phyloP scores from a whole-genome alignment of 2,329 filamentous ascomycete genomes.

The Colletotrichum cordylinicola region DNA sequence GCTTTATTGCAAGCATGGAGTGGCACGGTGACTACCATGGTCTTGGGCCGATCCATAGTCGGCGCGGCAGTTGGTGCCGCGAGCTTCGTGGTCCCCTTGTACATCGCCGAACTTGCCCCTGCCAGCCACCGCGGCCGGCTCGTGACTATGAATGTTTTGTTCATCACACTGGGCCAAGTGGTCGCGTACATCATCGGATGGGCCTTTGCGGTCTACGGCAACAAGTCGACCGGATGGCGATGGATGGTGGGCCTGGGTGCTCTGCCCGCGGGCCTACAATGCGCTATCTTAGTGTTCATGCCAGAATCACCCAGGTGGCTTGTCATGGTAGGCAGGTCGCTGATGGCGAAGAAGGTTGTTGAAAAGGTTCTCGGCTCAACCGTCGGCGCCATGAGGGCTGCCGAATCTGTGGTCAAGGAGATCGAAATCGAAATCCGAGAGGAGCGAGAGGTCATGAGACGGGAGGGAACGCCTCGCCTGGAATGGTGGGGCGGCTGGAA shows the following conservation, averaged over 20 bases:
- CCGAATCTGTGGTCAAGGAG: conserved; percentile 66
- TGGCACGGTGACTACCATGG: conserved; percentile 66
- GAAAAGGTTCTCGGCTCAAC: conserved; percentile 64
- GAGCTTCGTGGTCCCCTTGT: conserved; percentile 84
- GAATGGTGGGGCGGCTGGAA: conserved; percentile 53
- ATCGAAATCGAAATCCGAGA: conserved; percentile 80
- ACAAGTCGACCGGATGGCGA: conserved; percentile 71
- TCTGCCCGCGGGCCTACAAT: conserved; percentile 76
- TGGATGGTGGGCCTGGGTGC: conserved; percentile 92
- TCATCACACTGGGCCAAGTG: conserved; percentile 88
- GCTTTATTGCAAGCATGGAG: conserved; percentile 69
- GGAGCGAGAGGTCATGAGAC: conserved; percentile 63
- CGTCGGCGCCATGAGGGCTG: conserved; percentile 51
- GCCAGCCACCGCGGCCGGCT: conserved; percentile 77
- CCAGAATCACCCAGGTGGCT: conserved; percentile 92
- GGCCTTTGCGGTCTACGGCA: conserved; percentile 66
- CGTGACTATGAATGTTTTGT: conserved; percentile 81
- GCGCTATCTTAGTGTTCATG: conserved; percentile 71
- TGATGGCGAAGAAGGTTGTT: conserved; percentile 70
- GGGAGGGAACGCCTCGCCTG: conserved; percentile 37
- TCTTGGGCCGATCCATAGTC: conserved; percentile 71
- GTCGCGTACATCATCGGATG: conserved; percentile 87
- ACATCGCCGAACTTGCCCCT: conserved; percentile 87
- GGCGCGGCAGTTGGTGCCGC: conserved; percentile 77
- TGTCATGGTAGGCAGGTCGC: conserved; percentile 68